Evolutionary conservation across 2,329 filamentous ascomycete species (phyloP), one percentile per base, ranked within the genome.

Genomic region (Paraconiothyrium sp.): DNA sequence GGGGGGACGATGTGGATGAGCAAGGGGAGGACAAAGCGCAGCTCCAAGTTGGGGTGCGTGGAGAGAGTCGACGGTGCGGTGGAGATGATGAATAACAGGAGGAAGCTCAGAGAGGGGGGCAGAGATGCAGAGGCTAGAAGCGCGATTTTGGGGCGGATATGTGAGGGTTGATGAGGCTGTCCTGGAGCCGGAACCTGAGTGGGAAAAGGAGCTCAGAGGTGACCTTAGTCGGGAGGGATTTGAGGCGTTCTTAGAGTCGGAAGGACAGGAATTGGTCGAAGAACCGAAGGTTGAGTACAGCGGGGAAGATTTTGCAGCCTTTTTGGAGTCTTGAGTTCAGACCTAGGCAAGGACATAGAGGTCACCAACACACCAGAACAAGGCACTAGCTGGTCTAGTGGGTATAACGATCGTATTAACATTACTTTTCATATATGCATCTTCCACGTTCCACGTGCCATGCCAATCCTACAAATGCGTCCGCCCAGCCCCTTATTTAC

Each of bases 401-500:
- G 39, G 52, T 55, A 55, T 55, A 55, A 55, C 52, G 52, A 55
- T 55, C 52, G 52, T 55, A 46, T 55, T 55, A 55, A 44, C 52
- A 55, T 55, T 55, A 55, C 20, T 27, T 16, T 35, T 52, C 49
- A 39, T 55, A 46, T 55, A 20, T 20, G 27, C 30, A 48, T 41
- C 22, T 47, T 48, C 13, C 52, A 43, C 39, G n/a, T 20, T 20
- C 16, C 16, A 16, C n/a, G 14, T n/a, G 16, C 37, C 6, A 32
- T 20, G 24, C 50, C 43, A 43, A 22, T 43, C 20, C 32, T 37
- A 52, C 32, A 39, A 2, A 4, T 10, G 10, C 20, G 2, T 22
- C 34, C 3, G 4, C 8, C 14, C 22, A 24, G 3, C 7, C 13
- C 22, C 34, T 20, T 14, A 10, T n/a, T 4, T 13, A 24, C 20